Conservation (phyloP, 495 filamentous ascomycete genomes). For the Aspergillus heteromorphus region DNA sequence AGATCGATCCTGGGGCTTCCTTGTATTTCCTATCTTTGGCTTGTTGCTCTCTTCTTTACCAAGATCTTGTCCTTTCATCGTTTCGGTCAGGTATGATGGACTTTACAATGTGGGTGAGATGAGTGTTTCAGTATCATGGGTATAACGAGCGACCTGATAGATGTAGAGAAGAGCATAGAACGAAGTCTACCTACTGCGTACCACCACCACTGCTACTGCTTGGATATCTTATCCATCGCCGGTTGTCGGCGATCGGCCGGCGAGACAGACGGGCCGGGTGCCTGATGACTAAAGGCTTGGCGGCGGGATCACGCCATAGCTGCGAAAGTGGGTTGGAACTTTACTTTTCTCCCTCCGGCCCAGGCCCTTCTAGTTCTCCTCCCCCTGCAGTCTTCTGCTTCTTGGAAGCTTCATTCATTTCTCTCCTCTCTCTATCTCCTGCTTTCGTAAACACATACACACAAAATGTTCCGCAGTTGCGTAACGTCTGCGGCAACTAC, state of each 20-base stretch:
- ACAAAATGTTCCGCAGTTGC: conserved; percentile 19
- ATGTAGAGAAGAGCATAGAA: too few species aligned
- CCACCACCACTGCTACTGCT: too few species aligned
- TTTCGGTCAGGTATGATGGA: conserved; percentile 18
- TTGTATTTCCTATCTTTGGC: conserved; percentile 1
- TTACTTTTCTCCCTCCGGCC: background rate
- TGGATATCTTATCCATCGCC: too few species aligned
- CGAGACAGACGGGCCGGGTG: background rate
- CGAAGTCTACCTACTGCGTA: too few species aligned
- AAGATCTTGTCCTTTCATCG: conserved; percentile 11
- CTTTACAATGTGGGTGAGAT: background rate
- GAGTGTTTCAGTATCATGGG: conserved; percentile 9
- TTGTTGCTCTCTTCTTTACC: conserved; percentile 7
- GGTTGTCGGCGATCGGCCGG: background rate
- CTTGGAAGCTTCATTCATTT: background rate
- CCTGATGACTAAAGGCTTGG: background rate
- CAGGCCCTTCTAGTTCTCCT: background rate
- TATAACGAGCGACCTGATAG: too few species aligned
- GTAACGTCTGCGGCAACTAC: conserved; percentile 4
- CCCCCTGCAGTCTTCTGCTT: background rate
- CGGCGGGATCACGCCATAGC: background rate
- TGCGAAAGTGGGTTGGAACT: background rate
- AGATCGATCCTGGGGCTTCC: too few species aligned
- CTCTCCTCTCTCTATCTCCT: background rate
- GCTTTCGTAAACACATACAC: background rate